A percentile compares a stretch with the other conserved stretches of the same genome.
phyloP scores from a whole-genome alignment of 352 stramenopile species.

The Pythium myriotylum region DNA sequence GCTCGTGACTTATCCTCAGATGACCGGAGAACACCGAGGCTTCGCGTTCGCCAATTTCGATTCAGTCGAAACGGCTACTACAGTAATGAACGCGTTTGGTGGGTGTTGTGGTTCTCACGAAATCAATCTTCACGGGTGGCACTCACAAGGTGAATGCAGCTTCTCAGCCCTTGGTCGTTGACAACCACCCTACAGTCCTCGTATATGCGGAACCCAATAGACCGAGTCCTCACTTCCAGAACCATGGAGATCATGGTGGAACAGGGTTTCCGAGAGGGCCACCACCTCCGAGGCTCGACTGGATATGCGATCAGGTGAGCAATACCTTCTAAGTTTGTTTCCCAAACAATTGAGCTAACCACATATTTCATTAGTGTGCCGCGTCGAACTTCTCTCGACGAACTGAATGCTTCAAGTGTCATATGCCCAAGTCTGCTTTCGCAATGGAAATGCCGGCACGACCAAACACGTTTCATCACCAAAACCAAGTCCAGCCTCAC shows the following conservation, averaged over 20 bases:
- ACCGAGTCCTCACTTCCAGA: slow-evolving; percentile 9
- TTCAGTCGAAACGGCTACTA: slow-evolving; percentile 49
- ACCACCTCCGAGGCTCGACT: slow-evolving; percentile 45
- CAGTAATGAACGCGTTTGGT: slow-evolving; percentile 69
- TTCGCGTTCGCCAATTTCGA: slow-evolving; percentile 85
- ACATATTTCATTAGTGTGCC: slow-evolving; percentile 49
- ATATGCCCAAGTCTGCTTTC: slow-evolving; percentile 28
- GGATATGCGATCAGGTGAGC: slow-evolving; percentile 69
- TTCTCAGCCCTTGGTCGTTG: slow-evolving; percentile 53
- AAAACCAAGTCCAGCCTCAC: not conserved
- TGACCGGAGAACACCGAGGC: slow-evolving; percentile 64
- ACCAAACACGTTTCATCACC: not conserved
- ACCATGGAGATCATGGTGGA: not conserved
- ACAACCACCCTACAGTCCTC: slow-evolving; percentile 39
- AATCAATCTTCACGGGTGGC: too few species aligned
- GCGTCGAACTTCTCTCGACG: slow-evolving; percentile 74
- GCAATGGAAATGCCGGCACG: slow-evolving; percentile 26
- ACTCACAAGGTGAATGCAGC: too few species aligned
- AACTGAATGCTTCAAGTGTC: slow-evolving; percentile 74
- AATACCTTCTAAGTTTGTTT: too few species aligned
- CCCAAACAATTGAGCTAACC: too few species aligned
- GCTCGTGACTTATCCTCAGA: slow-evolving; percentile 17
- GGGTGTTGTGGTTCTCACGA: not conserved
- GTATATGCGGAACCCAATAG: slow-evolving; percentile 23
- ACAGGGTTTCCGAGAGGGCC: slow-evolving; percentile 7